Evolutionary conservation across 1,284 basidiomycete species (phyloP), one percentile per base, ranked within the genome.

Genomic region (Pseudozyma tsukubaensis): DNA sequence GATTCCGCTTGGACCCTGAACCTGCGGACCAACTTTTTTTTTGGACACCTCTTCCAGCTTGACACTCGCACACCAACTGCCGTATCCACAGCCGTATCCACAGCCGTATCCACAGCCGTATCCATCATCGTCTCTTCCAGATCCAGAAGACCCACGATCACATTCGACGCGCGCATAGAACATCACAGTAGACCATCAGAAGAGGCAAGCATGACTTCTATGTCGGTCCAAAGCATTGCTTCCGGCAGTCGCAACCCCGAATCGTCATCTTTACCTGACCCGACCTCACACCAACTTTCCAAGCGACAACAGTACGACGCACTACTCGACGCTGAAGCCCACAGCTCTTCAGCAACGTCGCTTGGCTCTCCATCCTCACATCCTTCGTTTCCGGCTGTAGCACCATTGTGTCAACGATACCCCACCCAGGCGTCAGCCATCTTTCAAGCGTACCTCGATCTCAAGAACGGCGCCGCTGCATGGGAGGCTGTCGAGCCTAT

Each of bases 391-490:
- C 58, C 66, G 0, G 61, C 59, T 5, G 65, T 78, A n/a, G 63
- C 62, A n/a, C 44, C 68, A 1, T 43, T 78, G 14, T 73, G 73
- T 32, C 24, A 47, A 18, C 50, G 34, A 21, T 84, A 82, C 48
- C 81, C 84, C 6, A n/a, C 48, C 0, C 85, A 85, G 53, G 72
- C 80, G 10, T 56, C 73, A 0, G 61, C 84, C 2, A 69, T 86
- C 36, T 76, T 83, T 19, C 85, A 85, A 43, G 69, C 84, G 13
- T 83, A 70, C 37, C 62, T 75, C 29, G 85, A 86, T 60, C 76
- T 86, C 19, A 71, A 72, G 21, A 72, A 80, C 57, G 72, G 74
- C 11, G 78, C 80, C 13, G 63, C 71, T 21, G 61, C 71, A 2
- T 83, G 81, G 81, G 64, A 68, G 10, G 45, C 72, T n/a, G 65